Conservation (phyloP, 1,284 basidiomycete genomes). For the Apiotrichum sp. region DNA sequence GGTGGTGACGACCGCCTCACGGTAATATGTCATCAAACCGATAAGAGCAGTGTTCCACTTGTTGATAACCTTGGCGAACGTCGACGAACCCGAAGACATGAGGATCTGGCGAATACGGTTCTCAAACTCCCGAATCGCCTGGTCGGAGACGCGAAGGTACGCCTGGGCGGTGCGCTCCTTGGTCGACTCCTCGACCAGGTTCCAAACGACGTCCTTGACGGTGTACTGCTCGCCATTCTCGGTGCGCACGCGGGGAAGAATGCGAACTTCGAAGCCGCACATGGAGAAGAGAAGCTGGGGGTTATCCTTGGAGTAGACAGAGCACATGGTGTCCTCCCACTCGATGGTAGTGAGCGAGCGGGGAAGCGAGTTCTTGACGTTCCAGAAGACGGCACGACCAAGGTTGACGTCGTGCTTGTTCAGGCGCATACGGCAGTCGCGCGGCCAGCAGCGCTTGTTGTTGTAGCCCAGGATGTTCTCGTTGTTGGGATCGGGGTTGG, state of each 20-base stretch:
- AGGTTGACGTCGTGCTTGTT: constrained; percentile 99
- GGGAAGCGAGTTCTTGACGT: constrained; percentile 95
- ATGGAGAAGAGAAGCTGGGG: constrained; percentile 97
- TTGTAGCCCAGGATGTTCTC: constrained; percentile 99
- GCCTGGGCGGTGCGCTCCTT: constrained; percentile 98
- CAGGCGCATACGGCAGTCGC: constrained; percentile 96
- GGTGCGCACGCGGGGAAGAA: constrained; percentile 78
- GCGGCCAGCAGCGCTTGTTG: constrained; percentile 98
- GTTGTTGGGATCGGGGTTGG: constrained; percentile 97
- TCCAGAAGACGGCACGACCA: constrained; percentile 98
- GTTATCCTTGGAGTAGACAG: constrained; percentile 96
- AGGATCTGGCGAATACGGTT: constrained; percentile 93
- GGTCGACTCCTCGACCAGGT: constrained; percentile 87
- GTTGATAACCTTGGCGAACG: constrained; percentile 99
- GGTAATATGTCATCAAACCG: constrained; percentile 95
- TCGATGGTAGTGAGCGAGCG: constrained; percentile 96
- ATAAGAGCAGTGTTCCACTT: constrained; percentile 98
- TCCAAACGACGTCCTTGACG: constrained; percentile 95
- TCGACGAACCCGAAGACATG: constrained; percentile 98
- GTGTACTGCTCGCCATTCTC: constrained; percentile 95
- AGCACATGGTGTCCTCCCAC: constrained; percentile 95
- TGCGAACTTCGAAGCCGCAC: constrained; percentile 96
- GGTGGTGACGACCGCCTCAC: constrained; percentile 97
- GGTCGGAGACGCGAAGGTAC: constrained; percentile 94
- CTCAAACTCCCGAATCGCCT: constrained; percentile 93